Conservation (phyloP, 805 yeast genomes). For the Metschnikowia cubensis region DNA sequence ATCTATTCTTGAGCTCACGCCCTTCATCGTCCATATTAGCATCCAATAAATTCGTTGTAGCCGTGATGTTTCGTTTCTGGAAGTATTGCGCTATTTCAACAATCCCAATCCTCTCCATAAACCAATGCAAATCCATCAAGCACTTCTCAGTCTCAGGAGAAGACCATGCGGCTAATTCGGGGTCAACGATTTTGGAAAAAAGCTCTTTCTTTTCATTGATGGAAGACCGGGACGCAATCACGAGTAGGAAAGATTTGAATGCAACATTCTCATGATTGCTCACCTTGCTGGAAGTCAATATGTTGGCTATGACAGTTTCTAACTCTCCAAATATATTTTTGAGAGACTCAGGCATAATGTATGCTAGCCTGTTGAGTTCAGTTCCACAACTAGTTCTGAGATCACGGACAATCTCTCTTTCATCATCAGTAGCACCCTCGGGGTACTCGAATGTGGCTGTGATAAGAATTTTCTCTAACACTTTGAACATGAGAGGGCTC, state of each 20-base stretch:
- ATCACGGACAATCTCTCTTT: constrained; percentile 77
- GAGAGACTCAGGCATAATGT: constrained; percentile 88
- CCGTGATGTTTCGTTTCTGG: constrained; percentile 73
- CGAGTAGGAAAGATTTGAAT: constrained; percentile 85
- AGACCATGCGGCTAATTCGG: constrained; percentile 89
- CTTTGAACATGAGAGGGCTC: constrained; percentile 69
- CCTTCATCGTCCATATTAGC: constrained; percentile 92
- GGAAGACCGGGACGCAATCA: constrained; percentile 84
- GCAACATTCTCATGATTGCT: constrained; percentile 92
- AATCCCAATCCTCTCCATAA: constrained; percentile 95
- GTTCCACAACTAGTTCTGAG: constrained; percentile 90
- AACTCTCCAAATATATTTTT: constrained; percentile 76
- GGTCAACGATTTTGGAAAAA: constrained; percentile 86
- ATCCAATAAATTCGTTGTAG: constrained; percentile 66
- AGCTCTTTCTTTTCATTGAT: constrained; percentile 69
- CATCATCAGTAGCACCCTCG: constrained; percentile 60
- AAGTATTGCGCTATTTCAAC: constrained; percentile 92
- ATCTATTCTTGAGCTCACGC: constrained; percentile 61
- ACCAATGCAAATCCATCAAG: constrained; percentile 87
- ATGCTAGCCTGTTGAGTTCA: constrained; percentile 88
- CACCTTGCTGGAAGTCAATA: constrained; percentile 64
- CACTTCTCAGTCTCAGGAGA: constrained; percentile 90
- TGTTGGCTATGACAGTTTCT: constrained; percentile 72
- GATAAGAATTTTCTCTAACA: constrained; percentile 78
- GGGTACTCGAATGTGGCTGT: constrained; percentile 84